These are phyloP conservation scores for Monilinia laxa DNA, from an alignment of 2,329 filamentous ascomycete genomes.

Conservation along the genomic window DNA sequence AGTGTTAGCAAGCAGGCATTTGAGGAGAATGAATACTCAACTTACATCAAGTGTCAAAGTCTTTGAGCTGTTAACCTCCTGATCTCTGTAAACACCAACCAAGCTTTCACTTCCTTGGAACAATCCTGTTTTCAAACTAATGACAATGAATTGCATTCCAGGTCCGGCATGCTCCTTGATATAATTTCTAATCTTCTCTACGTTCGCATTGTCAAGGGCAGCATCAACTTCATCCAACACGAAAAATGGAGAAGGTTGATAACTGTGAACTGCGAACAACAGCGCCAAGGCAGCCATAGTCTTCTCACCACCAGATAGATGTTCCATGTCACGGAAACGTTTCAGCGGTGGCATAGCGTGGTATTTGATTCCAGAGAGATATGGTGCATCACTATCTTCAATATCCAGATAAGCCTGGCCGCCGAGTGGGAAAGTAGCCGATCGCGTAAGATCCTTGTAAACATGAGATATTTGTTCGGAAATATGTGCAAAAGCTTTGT, in stretches of 20 bases:
- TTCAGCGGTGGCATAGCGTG: constrained; percentile 98
- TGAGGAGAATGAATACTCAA: constrained; percentile 29
- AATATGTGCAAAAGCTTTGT: constrained; percentile 92
- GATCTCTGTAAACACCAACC: constrained; percentile 93
- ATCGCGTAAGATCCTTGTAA: constrained; percentile 92
- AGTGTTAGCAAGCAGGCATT: constrained; percentile 24
- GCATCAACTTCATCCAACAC: constrained; percentile 98
- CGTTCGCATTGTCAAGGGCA: constrained; percentile 96
- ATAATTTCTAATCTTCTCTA: constrained; percentile 93
- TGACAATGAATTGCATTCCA: constrained; percentile 99
- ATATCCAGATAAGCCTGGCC: constrained; percentile 87
- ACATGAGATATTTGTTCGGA: constrained; percentile 90
- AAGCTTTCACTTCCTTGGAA: constrained; percentile 97
- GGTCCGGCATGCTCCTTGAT: constrained; percentile 91
- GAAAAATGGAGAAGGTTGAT: constrained; percentile 94
- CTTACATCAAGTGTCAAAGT: constrained; percentile 94
- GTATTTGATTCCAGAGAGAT: constrained; percentile 94
- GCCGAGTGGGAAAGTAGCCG: constrained; percentile 87
- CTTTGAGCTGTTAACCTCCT: constrained; percentile 87
- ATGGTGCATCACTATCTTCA: constrained; percentile 90
- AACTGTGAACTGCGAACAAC: constrained; percentile 94
- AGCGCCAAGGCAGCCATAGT: constrained; percentile 97
- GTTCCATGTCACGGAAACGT: constrained; percentile 98
- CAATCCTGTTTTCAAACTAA: constrained; percentile 89
- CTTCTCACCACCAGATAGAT: constrained; percentile 95